phyloP scores from a whole-genome alignment of 139 green algal genomes.

The Chlorella sorokiniana region DNA sequence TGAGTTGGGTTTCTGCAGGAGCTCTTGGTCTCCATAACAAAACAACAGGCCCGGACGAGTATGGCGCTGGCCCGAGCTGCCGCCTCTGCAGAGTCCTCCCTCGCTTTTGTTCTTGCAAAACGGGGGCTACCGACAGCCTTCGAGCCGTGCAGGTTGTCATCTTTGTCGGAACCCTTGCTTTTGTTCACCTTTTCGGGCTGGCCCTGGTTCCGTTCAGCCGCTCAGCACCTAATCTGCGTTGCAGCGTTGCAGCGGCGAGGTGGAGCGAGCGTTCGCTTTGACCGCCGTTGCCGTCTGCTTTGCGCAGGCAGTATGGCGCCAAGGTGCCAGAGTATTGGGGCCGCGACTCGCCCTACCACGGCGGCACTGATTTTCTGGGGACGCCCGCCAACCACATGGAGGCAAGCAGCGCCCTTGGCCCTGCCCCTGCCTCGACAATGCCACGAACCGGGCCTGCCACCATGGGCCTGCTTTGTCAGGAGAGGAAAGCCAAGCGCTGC shows the following conservation, averaged over 20 bases:
- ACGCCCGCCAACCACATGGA: conserved; percentile 88
- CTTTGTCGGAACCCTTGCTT: no score
- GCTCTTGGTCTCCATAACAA: no score
- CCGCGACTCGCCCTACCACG: conserved; percentile 80
- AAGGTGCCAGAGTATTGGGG: conserved; percentile 85
- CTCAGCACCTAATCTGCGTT: background rate
- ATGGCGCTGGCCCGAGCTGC: no score
- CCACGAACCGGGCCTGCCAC: background rate
- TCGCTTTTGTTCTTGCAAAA: no score
- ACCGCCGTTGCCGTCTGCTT: background rate
- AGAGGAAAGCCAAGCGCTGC: background rate
- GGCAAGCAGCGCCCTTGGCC: conserved; percentile 33
- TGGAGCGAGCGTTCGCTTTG: no score
- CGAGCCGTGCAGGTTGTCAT: no score
- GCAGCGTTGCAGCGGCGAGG: background rate
- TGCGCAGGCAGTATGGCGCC: conserved; percentile 10
- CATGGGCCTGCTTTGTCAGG: background rate
- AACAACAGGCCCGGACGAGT: no score
- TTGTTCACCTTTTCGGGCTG: no score
- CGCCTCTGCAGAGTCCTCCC: no score
- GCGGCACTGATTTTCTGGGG: conserved; percentile 90
- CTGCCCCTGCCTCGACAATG: background rate
- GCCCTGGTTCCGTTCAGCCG: no score
- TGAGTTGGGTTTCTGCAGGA: no score
- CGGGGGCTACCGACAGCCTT: no score